These are phyloP conservation scores for Cyberlindnera euphorbiae DNA, from an alignment of 805 yeast species.

Conservation along the genomic window DNA sequence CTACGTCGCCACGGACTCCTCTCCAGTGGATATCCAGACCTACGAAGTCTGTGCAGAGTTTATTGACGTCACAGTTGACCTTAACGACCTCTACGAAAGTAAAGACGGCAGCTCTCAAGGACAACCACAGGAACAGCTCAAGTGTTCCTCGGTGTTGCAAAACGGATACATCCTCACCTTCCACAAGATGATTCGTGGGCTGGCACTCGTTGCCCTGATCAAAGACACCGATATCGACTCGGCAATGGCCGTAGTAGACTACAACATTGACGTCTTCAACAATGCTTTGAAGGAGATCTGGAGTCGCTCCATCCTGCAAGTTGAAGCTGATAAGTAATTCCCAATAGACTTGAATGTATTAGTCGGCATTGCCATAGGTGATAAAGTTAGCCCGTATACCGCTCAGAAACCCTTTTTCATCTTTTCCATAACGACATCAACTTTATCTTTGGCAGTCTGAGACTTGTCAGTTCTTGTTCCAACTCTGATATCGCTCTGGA, in stretches of 20 bases:
- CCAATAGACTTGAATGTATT: no score
- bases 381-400: no score
- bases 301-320: conserved; percentile 28
- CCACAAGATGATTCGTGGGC: conserved; percentile 88
- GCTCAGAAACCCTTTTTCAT: conserved; percentile 21
- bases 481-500: conserved; percentile 81
- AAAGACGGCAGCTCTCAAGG: conserved; percentile 16
- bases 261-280: conserved; percentile 78
- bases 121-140: conserved; percentile 39
- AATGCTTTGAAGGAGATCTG: conserved; percentile 66
- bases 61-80: conserved; percentile 87
- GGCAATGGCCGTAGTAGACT: conserved; percentile 70
- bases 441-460: conserved; percentile 70
- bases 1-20: conserved; percentile 92
- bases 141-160: conserved; percentile 69
- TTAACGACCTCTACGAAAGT: conserved; percentile 62
- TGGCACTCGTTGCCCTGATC: conserved; percentile 84
- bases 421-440: conserved; percentile 58
- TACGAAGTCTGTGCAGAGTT: conserved; percentile 97
- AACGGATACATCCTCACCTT: conserved; percentile 82
- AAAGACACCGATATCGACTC: conserved; percentile 44
- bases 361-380: no score
- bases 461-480: conserved; percentile 79
- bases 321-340: no score
- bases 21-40: conserved; percentile 92